Conservation (phyloP, 2,329 filamentous ascomycete genomes). For the Pleomassaria siparia region DNA sequence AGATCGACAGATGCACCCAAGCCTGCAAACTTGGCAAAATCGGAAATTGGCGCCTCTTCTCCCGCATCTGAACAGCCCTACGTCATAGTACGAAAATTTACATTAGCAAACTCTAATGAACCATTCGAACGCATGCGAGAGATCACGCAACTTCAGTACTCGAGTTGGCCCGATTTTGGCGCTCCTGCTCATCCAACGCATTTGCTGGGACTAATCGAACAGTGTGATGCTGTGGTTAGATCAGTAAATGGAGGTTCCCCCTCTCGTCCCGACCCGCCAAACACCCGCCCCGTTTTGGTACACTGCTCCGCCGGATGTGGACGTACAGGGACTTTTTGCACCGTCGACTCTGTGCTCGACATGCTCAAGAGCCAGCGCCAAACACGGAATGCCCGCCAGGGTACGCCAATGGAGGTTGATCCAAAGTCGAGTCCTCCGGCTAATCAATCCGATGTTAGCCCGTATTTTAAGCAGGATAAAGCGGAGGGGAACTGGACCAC, state of each 20-base stretch:
- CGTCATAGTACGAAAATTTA: conserved; percentile 84
- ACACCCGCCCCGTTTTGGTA: conserved; percentile 74
- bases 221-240: conserved; percentile 73
- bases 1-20: conserved; percentile 38
- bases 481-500: conserved; percentile 66
- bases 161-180: conserved; percentile 97
- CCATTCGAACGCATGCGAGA: conserved; percentile 88
- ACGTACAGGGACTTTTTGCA: conserved; percentile 93
- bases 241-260: conserved; percentile 50
- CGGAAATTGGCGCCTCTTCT: conserved; percentile 23
- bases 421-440: background rate
- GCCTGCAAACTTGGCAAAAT: conserved; percentile 30
- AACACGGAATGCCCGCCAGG: conserved; percentile 36
- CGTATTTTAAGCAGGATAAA: conserved; percentile 20
- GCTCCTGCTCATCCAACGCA: conserved; percentile 86
- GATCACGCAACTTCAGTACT: conserved; percentile 92
- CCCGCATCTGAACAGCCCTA: conserved; percentile 64
- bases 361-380: conserved; percentile 86
- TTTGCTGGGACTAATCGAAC: conserved; percentile 83
- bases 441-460: conserved; percentile 4
- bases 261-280: conserved; percentile 57
- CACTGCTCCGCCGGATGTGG: conserved; percentile 97
- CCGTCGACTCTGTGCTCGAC: conserved; percentile 92
- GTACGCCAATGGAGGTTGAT: conserved; percentile 51
- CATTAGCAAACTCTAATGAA: conserved; percentile 71